These are phyloP conservation scores for Galerina marginata DNA, from an alignment of 768 basidiomycete species.

Conservation along the genomic window DNA sequence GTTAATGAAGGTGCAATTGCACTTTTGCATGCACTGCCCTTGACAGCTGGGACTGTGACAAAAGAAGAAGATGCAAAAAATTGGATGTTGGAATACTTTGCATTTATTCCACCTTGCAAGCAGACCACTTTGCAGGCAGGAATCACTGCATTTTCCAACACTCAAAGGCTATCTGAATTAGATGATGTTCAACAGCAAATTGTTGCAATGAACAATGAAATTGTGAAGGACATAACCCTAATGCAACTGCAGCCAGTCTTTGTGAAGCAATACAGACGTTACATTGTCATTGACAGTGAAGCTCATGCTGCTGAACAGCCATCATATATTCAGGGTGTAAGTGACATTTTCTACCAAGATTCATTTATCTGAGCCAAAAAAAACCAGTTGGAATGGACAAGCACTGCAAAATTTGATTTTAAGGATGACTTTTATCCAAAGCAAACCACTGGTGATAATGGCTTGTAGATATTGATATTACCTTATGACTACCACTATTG, in stretches of 20 bases:
- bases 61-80: constrained; percentile 23
- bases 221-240: constrained; percentile 50
- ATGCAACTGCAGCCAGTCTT: constrained; percentile 70
- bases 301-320: constrained; percentile 11
- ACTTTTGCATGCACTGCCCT: constrained; percentile 51
- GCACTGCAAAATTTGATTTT: constrained; percentile 55
- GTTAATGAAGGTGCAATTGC: constrained; percentile 65
- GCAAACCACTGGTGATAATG: neutral
- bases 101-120: constrained; percentile 35
- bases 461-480: too few relatives aligned
- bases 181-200: constrained; percentile 33
- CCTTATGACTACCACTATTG: too few relatives aligned
- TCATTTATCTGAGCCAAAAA: too few relatives aligned
- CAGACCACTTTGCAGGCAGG: constrained; percentile 51
- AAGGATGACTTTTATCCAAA: constrained; percentile 57
- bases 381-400: constrained; percentile 60
- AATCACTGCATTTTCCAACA: constrained; percentile 41
- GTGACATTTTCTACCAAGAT: constrained; percentile 3
- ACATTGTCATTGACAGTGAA: constrained; percentile 59
- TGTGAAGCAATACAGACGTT: constrained; percentile 67
- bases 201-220: constrained; percentile 46
- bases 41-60: constrained; percentile 8
- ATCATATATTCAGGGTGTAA: constrained; percentile 36
- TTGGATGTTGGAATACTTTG: constrained; percentile 49
- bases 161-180: constrained; percentile 3